Percentiles rank a stretch among this genome's conserved stretches.
phyloP scores from a whole-genome alignment of 1,284 basidiomycete species.

The Heliocybe sulcata region DNA sequence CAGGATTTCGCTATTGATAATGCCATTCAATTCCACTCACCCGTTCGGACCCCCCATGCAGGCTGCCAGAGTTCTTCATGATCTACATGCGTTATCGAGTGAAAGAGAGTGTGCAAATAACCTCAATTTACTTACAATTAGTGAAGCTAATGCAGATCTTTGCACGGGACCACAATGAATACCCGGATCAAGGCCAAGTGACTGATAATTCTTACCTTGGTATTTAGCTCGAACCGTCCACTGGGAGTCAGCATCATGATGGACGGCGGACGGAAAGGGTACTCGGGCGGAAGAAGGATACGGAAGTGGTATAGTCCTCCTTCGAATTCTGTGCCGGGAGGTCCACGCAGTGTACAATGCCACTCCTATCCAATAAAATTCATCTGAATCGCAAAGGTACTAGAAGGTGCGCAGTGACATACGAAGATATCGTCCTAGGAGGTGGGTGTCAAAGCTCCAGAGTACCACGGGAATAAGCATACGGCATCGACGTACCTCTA shows the following conservation, averaged over 20 bases:
- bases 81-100: constrained; percentile 34
- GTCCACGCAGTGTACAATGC: constrained; percentile 94
- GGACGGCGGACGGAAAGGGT: constrained; percentile 91
- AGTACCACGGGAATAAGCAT: constrained; percentile 1
- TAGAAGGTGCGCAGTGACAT: constrained; percentile 12
- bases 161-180: not conserved
- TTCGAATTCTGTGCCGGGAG: constrained; percentile 83
- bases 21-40: constrained; percentile 28
- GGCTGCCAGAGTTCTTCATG: constrained; percentile 94
- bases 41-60: constrained; percentile 95
- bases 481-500: constrained; percentile 60
- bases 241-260: constrained; percentile 94
- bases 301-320: constrained; percentile 91
- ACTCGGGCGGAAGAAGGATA: constrained; percentile 86
- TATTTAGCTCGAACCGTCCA: constrained; percentile 91
- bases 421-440: constrained; percentile 77
- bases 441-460: not conserved
- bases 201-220: constrained; percentile 60
- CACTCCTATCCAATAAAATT: constrained; percentile 63
- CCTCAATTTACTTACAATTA: constrained; percentile 47
- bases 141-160: constrained; percentile 94
- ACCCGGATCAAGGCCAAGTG: not conserved
- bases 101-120: not conserved
- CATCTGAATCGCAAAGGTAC: not conserved
- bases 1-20: constrained; percentile 6